These are phyloP conservation scores for Diaporthe caulivora DNA, from an alignment of 2,329 filamentous ascomycete genomes.

Conservation along the genomic window DNA sequence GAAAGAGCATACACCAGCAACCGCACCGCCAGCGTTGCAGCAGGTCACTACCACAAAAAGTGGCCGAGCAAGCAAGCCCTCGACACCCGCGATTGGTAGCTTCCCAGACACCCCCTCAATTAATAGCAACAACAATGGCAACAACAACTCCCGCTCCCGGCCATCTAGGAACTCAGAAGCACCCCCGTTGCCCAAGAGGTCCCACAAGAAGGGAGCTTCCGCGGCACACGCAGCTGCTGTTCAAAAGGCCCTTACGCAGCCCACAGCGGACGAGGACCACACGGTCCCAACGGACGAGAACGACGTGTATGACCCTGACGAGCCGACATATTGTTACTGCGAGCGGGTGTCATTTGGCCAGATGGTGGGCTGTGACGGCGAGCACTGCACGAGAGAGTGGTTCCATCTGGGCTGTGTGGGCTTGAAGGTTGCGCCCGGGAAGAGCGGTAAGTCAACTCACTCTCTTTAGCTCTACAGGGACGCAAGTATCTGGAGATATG, in stretches of 20 bases:
- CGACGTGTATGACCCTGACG: conserved; percentile 75
- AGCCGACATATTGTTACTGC: conserved; percentile 84
- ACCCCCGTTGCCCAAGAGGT: conserved; percentile 60
- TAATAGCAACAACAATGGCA: conserved; percentile 34
- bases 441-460: conserved; percentile 68
- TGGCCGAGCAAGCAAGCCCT: conserved; percentile 75
- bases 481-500: neutral
- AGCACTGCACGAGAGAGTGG: conserved; percentile 81
- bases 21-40: conserved; percentile 56
- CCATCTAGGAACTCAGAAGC: conserved; percentile 62
- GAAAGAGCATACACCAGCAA: conserved; percentile 54
- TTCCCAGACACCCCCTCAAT: conserved; percentile 62
- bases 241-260: conserved; percentile 51
- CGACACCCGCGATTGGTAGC: conserved; percentile 70
- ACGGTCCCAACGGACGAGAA: conserved; percentile 56
- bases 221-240: conserved; percentile 52
- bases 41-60: conserved; percentile 61
- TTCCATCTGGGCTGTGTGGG: conserved; percentile 88
- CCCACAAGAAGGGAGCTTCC: conserved; percentile 69
- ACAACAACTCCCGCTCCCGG: conserved; percentile 61
- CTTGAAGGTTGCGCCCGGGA: conserved; percentile 81
- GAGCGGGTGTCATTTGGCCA: conserved; percentile 85
- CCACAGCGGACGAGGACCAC: conserved; percentile 45
- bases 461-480: neutral
- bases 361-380: conserved; percentile 85